A percentile compares a stretch with the other conserved stretches of the same genome.
Conservation (phyloP, 345 rosid species). For the Eutrema heterophyllum region DNA sequence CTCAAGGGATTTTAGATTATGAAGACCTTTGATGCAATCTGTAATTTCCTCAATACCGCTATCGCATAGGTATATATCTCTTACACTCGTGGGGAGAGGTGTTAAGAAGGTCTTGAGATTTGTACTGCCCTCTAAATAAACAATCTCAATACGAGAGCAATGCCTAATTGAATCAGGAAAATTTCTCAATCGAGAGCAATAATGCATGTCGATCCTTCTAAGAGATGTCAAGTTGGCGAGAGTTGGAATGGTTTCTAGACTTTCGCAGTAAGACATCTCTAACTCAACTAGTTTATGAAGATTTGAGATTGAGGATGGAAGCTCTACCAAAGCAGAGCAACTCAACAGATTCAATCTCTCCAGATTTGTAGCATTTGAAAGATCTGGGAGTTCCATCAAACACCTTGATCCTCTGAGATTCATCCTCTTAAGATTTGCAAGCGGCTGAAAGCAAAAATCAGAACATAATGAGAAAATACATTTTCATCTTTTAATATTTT, state of each 20-base stretch:
- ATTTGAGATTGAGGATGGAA: not conserved
- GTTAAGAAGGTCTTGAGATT: too few relatives aligned
- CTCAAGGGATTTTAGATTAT: too few relatives aligned
- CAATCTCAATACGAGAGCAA: too few relatives aligned
- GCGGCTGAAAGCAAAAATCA: slow-evolving; percentile 2
- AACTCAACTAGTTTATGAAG: not conserved
- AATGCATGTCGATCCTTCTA: fast-evolving
- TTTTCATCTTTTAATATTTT: not conserved
- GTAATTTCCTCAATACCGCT: too few relatives aligned
- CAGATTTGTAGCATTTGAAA: slow-evolving; percentile 12
- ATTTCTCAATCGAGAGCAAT: not conserved
- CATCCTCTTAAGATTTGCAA: slow-evolving; percentile 14
- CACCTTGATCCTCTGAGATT: not conserved
- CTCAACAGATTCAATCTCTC: not conserved
- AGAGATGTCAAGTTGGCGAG: not conserved
- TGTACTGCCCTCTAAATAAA: too few relatives aligned
- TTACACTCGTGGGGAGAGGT: too few relatives aligned
- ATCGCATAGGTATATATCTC: too few relatives aligned
- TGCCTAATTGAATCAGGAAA: not conserved
- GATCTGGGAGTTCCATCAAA: not conserved
- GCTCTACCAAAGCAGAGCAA: not conserved
- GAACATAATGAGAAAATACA: not conserved
- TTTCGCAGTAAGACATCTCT: fast-evolving
- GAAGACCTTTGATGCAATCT: too few relatives aligned
- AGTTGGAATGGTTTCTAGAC: not conserved